These are phyloP conservation scores for Pythium vanterpoolii DNA, from an alignment of 352 stramenopile genomes.

Conservation along the genomic window DNA sequence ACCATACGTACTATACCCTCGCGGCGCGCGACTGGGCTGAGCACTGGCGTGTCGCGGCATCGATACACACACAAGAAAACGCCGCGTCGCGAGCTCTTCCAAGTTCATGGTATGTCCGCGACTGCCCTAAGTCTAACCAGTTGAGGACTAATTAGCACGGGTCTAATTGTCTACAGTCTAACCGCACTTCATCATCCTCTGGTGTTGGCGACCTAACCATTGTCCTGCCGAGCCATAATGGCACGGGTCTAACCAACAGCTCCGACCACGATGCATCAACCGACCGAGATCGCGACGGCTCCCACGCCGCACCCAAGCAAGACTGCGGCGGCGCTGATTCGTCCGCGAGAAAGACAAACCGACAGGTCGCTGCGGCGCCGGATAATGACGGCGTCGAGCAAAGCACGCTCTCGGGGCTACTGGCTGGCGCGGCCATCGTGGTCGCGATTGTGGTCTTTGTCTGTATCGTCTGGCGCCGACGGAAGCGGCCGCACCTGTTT, in stretches of 20 bases:
- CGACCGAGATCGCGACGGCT: not conserved
- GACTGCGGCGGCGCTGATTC: not conserved
- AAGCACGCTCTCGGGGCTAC: not conserved
- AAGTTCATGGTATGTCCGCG: not conserved
- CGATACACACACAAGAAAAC: not conserved
- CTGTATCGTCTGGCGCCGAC: not conserved
- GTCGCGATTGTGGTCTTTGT: not conserved
- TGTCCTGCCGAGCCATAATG: not conserved
- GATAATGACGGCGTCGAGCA: conserved; percentile 16
- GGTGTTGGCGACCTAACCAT: not conserved
- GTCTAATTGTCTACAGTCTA: not conserved
- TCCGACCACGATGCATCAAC: not conserved
- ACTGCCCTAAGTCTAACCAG: not conserved
- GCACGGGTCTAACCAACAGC: not conserved
- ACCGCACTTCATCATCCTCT: conserved; percentile 1
- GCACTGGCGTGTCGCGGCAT: not conserved
- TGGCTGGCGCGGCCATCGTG: not conserved
- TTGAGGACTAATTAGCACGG: not conserved
- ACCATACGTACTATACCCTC: not conserved
- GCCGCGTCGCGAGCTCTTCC: not conserved
- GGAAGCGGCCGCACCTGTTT: not conserved
- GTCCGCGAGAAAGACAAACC: too few species aligned
- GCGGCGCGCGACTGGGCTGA: not conserved
- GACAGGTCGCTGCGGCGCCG: not conserved
- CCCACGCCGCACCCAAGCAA: not conserved